Evolutionary conservation across 2,329 filamentous ascomycete species (phyloP), one percentile per base, ranked within the genome.

Genomic region (Penicillium hesseltinei): DNA sequence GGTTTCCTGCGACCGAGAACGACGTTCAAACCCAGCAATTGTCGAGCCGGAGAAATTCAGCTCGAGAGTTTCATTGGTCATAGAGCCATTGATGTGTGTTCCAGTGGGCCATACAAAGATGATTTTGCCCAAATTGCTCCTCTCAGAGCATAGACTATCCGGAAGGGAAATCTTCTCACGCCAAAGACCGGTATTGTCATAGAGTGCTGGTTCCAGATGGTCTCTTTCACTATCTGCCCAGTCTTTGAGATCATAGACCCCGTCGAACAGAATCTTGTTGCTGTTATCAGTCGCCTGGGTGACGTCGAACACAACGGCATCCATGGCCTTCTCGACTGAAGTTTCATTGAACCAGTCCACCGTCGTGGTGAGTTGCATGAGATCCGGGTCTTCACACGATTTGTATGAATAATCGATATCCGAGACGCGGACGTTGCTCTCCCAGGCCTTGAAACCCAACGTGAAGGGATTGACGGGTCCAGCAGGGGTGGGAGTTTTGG

Each of bases 341-440:
- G 13, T 25, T n/a, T 38, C 29, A 8, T n/a, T 36, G 13, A 44
- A 33, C 46, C 23, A 45, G 44, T 57, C 56, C 19, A 58, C 51
- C 1, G 56, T 58, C 23, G 56, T 46, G 15, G 29, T 39, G 17
- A 58, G 48, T 5, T 27, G 56, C 4, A 58, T 27, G 11, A 58
- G 40, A 47, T 58, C 52, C 21, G 46, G 17, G 2, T 58, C 7
- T 3, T 58, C 35, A 39, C 56, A 58, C 11, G 40, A 23, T n/a
- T 27, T 51, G 46, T 58, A 58, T 13, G 51, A 58, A 47, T 58
- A 50, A 13, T 54, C 52, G 33, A 58, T 58, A 29, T 58, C 52
- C 8, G 51, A 43, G 7, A 58, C 21, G 4, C 44, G 40, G 8
- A 42, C 29, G 9, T 58, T 54, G 46, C 51, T 55, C 25, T 58